These are phyloP conservation scores for Kwoniella pini DNA, from an alignment of 768 basidiomycete genomes.

Conservation along the genomic window DNA sequence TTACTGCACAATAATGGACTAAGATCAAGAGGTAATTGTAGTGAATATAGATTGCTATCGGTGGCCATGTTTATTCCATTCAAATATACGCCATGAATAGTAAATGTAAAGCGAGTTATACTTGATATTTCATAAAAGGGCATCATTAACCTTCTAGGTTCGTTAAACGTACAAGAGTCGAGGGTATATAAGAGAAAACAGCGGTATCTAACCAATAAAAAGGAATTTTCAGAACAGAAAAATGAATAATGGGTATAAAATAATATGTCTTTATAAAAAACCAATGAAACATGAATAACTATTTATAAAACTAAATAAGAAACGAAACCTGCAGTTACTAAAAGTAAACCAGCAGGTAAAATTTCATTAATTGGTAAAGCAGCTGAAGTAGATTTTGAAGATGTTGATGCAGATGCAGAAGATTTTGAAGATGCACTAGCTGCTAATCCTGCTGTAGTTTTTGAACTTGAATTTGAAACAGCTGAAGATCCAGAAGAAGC, in stretches of 20 bases:
- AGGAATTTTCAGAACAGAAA: neutral
- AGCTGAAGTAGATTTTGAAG: neutral
- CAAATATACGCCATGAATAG: too few species aligned
- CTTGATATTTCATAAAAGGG: constrained; percentile 9
- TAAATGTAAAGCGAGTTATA: constrained; percentile 9
- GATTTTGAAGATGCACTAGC: constrained; percentile 13
- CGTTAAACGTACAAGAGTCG: neutral
- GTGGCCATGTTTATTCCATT: too few species aligned
- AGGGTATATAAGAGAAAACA: neutral
- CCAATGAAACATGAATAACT: too few species aligned
- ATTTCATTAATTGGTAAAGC: constrained; percentile 16
- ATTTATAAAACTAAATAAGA: constrained; percentile 31
- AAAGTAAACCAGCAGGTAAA: constrained; percentile 24
- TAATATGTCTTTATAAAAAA: too few species aligned
- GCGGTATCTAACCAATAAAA: constrained; percentile 6
- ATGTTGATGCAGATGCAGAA: neutral
- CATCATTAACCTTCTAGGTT: constrained; percentile 1
- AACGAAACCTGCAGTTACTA: constrained; percentile 24
- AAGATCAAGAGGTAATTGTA: too few species aligned
- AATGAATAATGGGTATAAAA: constrained; percentile 6
- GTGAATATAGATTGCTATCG: too few species aligned
- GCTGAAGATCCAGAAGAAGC: too few species aligned
- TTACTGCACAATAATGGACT: too few species aligned
- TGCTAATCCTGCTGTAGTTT: constrained; percentile 1
- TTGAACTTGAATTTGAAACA: neutral